Evolutionary conservation across 2,329 filamentous ascomycete genomes (phyloP).

Genomic region (Dactylellina parvicollis): DNA sequence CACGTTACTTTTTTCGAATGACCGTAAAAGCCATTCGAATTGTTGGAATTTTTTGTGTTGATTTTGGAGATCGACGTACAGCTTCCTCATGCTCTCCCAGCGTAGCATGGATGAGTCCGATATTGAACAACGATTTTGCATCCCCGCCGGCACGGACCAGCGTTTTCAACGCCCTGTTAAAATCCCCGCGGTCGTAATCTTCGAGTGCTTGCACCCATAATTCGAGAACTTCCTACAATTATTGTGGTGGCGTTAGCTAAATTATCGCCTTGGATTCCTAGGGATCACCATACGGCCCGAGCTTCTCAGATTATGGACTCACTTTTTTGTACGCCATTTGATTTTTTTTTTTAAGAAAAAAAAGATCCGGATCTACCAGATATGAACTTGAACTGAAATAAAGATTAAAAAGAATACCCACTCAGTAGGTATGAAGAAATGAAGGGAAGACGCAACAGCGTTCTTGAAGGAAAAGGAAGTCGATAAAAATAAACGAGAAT

Average conservation of each 20-base stretch:
- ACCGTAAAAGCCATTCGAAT: not conserved
- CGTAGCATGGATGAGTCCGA: conserved; percentile 96
- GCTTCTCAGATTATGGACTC: not conserved
- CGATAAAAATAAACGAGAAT: not conserved
- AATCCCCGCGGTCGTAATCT: conserved; percentile 96
- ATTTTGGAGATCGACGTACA: conserved; percentile 71
- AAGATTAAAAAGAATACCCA: not conserved
- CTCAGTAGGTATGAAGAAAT: conserved; percentile 3
- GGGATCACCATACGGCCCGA: too few relatives aligned
- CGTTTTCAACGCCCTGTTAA: conserved; percentile 82
- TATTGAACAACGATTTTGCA: conserved; percentile 98
- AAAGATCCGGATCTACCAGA: conserved; percentile 18
- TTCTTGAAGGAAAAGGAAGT: not conserved
- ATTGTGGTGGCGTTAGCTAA: not conserved
- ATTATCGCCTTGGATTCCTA: not conserved
- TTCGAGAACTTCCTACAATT: conserved; percentile 69
- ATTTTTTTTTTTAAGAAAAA: not conserved
- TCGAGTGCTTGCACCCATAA: conserved; percentile 93
- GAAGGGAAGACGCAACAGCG: conserved; percentile 1
- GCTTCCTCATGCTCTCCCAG: conserved; percentile 97
- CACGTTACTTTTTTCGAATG: not conserved
- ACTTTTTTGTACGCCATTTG: conserved; percentile 15
- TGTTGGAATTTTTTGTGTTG: conserved; percentile 36
- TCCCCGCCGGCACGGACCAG: conserved; percentile 92
- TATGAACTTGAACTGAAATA: not conserved